Percentiles rank a stretch among this genome's conserved stretches.
These are phyloP conservation scores for Claviceps paspali DNA, from an alignment of 2,329 filamentous ascomycete genomes.

Conservation along the genomic window DNA sequence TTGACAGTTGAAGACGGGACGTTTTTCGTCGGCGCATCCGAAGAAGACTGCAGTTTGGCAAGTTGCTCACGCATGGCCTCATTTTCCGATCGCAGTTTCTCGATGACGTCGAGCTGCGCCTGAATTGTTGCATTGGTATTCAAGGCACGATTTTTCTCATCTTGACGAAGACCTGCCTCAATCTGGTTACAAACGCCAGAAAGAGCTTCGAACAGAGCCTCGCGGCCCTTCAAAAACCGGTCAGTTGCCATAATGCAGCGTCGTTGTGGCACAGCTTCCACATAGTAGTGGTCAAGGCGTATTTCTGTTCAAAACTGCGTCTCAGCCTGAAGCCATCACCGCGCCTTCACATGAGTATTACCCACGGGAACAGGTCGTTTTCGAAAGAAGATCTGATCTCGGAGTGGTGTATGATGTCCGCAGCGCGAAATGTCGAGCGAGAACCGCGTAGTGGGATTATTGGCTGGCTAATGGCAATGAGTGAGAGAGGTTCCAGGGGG, in stretches of 20 bases:
- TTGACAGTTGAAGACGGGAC: neutral
- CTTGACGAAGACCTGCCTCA: slow-evolving; percentile 6
- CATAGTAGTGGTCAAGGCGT: neutral
- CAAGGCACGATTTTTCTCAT: neutral
- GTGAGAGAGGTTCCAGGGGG: no score
- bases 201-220: slow-evolving; percentile 25
- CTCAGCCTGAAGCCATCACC: no score
- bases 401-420: neutral
- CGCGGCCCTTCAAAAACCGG: slow-evolving; percentile 24
- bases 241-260: slow-evolving; percentile 18
- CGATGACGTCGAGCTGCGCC: slow-evolving; percentile 11
- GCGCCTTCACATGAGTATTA: neutral
- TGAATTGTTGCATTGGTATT: neutral
- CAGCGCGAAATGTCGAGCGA: neutral
- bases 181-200: slow-evolving; percentile 24
- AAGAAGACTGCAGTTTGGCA: neutral
- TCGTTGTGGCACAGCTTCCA: neutral
- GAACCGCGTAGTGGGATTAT: neutral
- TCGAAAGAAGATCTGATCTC: neutral
- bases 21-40: neutral
- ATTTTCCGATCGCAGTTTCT: slow-evolving; percentile 27
- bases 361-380: neutral
- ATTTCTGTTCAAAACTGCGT: no score
- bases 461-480: neutral
- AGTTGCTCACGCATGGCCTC: slow-evolving; percentile 24